These are phyloP conservation scores for Volvox carteri DNA, from an alignment of 163 green algal genomes.

Conservation along the genomic window DNA sequence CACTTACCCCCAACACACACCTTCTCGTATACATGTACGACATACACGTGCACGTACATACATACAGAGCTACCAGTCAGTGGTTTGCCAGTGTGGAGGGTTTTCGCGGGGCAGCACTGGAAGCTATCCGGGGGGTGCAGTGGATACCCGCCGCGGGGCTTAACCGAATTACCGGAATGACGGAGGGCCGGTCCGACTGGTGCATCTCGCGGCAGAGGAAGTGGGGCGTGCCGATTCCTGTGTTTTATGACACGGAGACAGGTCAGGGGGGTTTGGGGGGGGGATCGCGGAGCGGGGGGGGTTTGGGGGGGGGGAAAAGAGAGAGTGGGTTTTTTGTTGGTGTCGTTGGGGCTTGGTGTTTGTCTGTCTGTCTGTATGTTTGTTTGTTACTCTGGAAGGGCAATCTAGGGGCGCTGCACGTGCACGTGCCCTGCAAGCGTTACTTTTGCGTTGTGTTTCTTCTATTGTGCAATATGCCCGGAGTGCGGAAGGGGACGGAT, in stretches of 20 bases:
- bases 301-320: background rate
- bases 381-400: too few species aligned
- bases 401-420: too few species aligned
- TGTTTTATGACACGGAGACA: conserved; percentile 95
- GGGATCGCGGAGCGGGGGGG: background rate
- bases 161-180: conserved; percentile 97
- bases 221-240: conserved; percentile 99
- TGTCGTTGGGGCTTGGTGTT: too few species aligned
- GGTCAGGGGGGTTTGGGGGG: conserved; percentile 1
- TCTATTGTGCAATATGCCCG: too few species aligned
- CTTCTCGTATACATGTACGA: too few species aligned
- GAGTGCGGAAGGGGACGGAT: too few species aligned
- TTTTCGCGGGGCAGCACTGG: conserved; percentile 87
- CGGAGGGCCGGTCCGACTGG: conserved; percentile 93
- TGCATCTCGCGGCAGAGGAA: conserved; percentile 98
- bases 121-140: conserved; percentile 83
- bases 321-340: too few species aligned
- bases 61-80: conserved; percentile 92
- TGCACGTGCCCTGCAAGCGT: too few species aligned
- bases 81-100: conserved; percentile 98
- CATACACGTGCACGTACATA: background rate
- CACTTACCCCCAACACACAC: too few species aligned
- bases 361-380: too few species aligned
- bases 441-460: too few species aligned
- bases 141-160: conserved; percentile 54